Conservation (phyloP, 2,329 filamentous ascomycete species). For the Trichoderma atroviride region DNA sequence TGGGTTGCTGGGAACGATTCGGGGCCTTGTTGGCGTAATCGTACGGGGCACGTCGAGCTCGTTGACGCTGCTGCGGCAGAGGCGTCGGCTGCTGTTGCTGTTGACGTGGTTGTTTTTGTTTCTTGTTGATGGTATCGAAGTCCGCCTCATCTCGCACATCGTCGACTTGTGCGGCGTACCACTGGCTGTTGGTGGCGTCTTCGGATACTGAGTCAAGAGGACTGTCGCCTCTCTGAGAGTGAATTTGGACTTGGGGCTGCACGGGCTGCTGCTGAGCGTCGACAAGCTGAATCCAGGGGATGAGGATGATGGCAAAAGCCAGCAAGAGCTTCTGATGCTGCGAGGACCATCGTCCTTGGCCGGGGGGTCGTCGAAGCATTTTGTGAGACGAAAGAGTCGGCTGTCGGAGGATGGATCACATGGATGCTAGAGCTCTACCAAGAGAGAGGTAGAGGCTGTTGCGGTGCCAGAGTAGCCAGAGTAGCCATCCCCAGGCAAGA, state of each 20-base stretch:
- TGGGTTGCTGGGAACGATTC: constrained; percentile 39
- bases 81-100: constrained; percentile 27
- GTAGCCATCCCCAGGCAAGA: constrained; percentile 28
- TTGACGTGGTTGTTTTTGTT: constrained; percentile 29
- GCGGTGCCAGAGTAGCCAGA: constrained; percentile 18
- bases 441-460: constrained; percentile 24
- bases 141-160: constrained; percentile 36
- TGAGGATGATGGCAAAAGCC: constrained; percentile 60
- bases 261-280: constrained; percentile 67
- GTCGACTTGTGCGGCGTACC: constrained; percentile 39
- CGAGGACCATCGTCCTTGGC: constrained; percentile 55
- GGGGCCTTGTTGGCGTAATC: constrained; percentile 25
- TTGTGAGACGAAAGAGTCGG: constrained; percentile 27
- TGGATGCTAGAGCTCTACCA: constrained; percentile 25
- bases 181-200: constrained; percentile 35
- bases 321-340: constrained; percentile 53
- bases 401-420: constrained; percentile 27
- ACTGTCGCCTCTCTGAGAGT: constrained; percentile 26
- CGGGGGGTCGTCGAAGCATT: constrained; percentile 68
- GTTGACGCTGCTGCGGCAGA: constrained; percentile 30
- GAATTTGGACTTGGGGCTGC: constrained; percentile 29
- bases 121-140: constrained; percentile 33
- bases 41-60: constrained; percentile 24
- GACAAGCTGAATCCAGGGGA: constrained; percentile 59
- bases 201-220: constrained; percentile 36